These are phyloP conservation scores for Crinitomyces ghanaensis DNA, from an alignment of 805 yeast genomes.

Conservation along the genomic window DNA sequence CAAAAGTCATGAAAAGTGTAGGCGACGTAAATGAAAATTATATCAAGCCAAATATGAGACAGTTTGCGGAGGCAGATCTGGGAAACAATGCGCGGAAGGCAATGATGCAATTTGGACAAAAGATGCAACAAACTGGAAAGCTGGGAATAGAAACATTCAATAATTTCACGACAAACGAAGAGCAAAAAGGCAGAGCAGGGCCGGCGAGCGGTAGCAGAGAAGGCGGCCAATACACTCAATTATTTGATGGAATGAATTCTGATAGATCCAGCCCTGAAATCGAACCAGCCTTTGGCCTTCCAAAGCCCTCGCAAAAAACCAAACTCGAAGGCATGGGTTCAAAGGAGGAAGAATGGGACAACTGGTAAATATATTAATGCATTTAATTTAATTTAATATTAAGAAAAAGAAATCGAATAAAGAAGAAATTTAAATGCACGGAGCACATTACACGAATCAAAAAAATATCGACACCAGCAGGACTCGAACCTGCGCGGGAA, in stretches of 20 bases:
- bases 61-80: conserved; percentile 67
- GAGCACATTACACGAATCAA: conserved; percentile 3
- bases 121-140: conserved; percentile 77
- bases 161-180: conserved; percentile 36
- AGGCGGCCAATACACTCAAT: conserved; percentile 20
- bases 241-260: conserved; percentile 46
- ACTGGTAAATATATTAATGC: conserved; percentile 14
- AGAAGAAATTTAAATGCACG: no score
- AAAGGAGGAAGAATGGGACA: conserved; percentile 20
- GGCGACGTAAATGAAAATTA: conserved; percentile 79
- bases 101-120: conserved; percentile 94
- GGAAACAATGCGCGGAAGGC: conserved; percentile 79
- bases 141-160: conserved; percentile 61
- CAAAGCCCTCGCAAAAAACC: conserved; percentile 49
- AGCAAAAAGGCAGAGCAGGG: conserved; percentile 21
- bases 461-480: conserved; percentile 27
- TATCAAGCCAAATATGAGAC: conserved; percentile 82
- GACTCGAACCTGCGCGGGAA: conserved; percentile 32
- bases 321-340: conserved; percentile 35
- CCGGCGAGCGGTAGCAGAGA: conserved; percentile 18
- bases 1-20: conserved; percentile 73
- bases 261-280: conserved; percentile 25
- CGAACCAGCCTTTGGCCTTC: conserved; percentile 57
- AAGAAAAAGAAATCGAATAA: no score
- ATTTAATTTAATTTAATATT: no score